These are phyloP conservation scores for Simmondsia chinensis DNA, from an alignment of 148 eudicot species.

Conservation along the genomic window DNA sequence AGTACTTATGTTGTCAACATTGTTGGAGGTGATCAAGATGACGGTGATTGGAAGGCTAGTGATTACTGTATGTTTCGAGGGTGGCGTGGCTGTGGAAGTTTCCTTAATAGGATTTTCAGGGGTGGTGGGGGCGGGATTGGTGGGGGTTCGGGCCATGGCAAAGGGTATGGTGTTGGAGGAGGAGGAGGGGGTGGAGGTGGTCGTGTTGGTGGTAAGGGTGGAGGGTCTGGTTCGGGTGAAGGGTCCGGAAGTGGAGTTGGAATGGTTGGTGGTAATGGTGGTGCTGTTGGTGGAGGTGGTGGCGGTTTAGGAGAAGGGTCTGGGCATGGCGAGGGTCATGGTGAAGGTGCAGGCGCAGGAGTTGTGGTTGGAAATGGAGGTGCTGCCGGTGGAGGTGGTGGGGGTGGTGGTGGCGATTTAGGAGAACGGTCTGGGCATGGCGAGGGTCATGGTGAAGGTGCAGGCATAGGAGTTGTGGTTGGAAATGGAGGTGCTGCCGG, in stretches of 20 bases:
- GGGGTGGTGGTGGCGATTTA: conserved; percentile 1
- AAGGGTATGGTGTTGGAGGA: not conserved
- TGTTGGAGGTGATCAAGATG: conserved; percentile 1
- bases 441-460: conserved; percentile 10
- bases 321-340: conserved; percentile 11
- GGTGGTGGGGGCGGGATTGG: conserved; percentile 1
- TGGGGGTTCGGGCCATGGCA: conserved; percentile 2
- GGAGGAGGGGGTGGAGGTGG: not conserved
- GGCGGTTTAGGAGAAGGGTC: conserved; percentile 2
- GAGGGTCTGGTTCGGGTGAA: not conserved
- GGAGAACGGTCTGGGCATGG: not conserved
- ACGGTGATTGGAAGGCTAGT: conserved; percentile 1
- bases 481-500: not conserved
- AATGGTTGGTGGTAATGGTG: conserved; percentile 2
- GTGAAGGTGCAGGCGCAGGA: conserved; percentile 15
- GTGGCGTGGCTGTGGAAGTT: conserved; percentile 27
- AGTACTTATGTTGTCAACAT: conserved; percentile 1
- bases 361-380: not conserved
- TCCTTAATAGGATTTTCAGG: too few relatives aligned
- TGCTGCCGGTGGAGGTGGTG: conserved; percentile 3
- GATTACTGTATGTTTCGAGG: conserved; percentile 7
- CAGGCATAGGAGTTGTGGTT: not conserved
- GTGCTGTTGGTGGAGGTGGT: conserved; percentile 15
- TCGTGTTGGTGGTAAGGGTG: conserved; percentile 6
- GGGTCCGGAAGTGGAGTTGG: conserved; percentile 13